phyloP scores from a whole-genome alignment of 2,329 filamentous ascomycete species.

The Leptographium wingfieldii region DNA sequence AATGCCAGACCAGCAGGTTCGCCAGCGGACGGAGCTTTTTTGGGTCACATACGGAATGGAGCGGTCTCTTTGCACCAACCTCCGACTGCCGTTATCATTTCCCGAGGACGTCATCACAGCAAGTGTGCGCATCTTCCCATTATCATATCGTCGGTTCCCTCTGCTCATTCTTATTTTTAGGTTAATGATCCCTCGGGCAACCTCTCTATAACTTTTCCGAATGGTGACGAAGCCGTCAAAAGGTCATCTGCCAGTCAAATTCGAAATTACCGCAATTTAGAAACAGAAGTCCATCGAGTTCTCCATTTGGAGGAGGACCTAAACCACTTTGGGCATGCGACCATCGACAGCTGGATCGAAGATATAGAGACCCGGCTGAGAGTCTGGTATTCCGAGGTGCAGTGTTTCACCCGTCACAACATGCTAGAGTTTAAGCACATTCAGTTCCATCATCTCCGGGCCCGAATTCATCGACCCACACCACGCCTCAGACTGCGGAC shows the following conservation, averaged over 20 bases:
- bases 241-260: not conserved
- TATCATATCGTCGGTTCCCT: not conserved
- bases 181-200: not conserved
- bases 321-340: not conserved
- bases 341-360: not conserved
- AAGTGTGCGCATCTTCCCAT: not conserved
- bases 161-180: not conserved
- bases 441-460: not conserved
- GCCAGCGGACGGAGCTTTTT: constrained; percentile 47
- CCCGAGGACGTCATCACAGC: constrained; percentile 1
- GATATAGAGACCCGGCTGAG: not conserved
- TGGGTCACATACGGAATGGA: constrained; percentile 46
- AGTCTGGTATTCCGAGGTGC: not conserved
- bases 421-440: constrained; percentile 4
- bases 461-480: constrained; percentile 1
- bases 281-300: constrained; percentile 2
- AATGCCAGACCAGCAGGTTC: constrained; percentile 34
- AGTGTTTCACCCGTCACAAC: not conserved
- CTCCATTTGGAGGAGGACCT: constrained; percentile 2
- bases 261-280: not conserved
- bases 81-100: constrained; percentile 36
- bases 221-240: not conserved
- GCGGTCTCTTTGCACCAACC: constrained; percentile 32
- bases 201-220: not conserved
- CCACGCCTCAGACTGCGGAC: not conserved